Percentiles rank a stretch among this genome's conserved stretches.
These are phyloP conservation scores for Botrytis cinerea DNA, from an alignment of 2,329 filamentous ascomycete species.

Conservation along the genomic window DNA sequence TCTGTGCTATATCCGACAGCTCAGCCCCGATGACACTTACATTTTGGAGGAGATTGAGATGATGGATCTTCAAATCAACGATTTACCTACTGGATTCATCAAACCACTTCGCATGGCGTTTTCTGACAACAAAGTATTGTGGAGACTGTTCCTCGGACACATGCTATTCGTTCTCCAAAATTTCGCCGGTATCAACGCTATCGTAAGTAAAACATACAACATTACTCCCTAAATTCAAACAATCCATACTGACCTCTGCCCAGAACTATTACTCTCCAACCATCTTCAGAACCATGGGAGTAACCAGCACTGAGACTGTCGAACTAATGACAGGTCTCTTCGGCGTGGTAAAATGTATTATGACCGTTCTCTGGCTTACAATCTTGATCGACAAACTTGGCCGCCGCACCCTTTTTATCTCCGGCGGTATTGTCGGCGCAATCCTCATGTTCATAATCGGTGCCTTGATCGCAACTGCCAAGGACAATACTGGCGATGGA, in stretches of 20 bases:
- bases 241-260: not conserved
- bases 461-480: not conserved
- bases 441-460: slow-evolving; percentile 32
- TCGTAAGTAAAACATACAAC: not conserved
- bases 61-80: slow-evolving; percentile 64
- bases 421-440: slow-evolving; percentile 33
- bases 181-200: slow-evolving; percentile 16
- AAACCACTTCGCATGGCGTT: slow-evolving; percentile 72
- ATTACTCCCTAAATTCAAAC: not conserved
- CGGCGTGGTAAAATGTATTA: slow-evolving; percentile 31
- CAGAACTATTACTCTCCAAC: slow-evolving; percentile 35
- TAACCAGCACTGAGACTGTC: slow-evolving; percentile 31
- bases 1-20: slow-evolving; percentile 65
- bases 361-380: slow-evolving; percentile 49
- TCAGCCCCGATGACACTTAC: slow-evolving; percentile 59
- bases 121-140: slow-evolving; percentile 1
- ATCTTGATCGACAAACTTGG: slow-evolving; percentile 62
- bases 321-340: slow-evolving; percentile 32
- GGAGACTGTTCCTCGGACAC: slow-evolving; percentile 7
- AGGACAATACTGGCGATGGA: not conserved
- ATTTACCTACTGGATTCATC: slow-evolving; percentile 10
- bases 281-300: slow-evolving; percentile 33
- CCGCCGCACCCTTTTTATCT: slow-evolving; percentile 49
- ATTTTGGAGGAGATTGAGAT: slow-evolving; percentile 72
- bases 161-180: slow-evolving; percentile 13